phyloP scores from a whole-genome alignment of 1,139 yeast genomes.

The Zygotorulaspora mrakii region DNA sequence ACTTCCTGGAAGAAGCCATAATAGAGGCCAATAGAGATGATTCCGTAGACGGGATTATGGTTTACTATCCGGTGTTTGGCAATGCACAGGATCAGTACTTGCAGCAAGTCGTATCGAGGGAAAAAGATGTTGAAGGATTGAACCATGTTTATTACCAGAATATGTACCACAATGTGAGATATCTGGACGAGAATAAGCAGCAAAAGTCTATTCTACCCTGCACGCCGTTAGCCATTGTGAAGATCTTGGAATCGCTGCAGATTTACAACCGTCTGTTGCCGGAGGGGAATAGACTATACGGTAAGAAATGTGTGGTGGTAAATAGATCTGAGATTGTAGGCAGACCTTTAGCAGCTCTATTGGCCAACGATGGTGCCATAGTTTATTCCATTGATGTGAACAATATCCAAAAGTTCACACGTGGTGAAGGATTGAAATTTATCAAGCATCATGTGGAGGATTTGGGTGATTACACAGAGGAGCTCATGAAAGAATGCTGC shows the following conservation, averaged over 20 bases:
- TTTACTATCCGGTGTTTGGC: conserved; percentile 97
- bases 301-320: conserved; percentile 84
- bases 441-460: conserved; percentile 82
- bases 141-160: conserved; percentile 89
- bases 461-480: conserved; percentile 45
- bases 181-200: conserved; percentile 60
- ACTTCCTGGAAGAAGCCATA: conserved; percentile 78
- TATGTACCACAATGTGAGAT: conserved; percentile 88
- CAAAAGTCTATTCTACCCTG: conserved; percentile 91
- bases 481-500: conserved; percentile 59
- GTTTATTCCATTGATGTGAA: conserved; percentile 89
- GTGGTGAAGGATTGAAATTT: conserved; percentile 86
- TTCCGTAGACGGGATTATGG: conserved; percentile 85
- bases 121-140: conserved; percentile 94
- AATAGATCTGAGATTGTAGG: conserved; percentile 97
- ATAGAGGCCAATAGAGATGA: conserved; percentile 78
- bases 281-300: conserved; percentile 88
- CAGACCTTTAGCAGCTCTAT: conserved; percentile 88
- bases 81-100: conserved; percentile 91
- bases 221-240: conserved; percentile 92
- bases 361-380: conserved; percentile 96
- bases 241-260: conserved; percentile 84
- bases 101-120: conserved; percentile 78
- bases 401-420: conserved; percentile 83
- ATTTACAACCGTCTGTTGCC: conserved; percentile 77